Conservation (phyloP, 2,329 filamentous ascomycete genomes). For the Chrysoporthe cubensis region DNA sequence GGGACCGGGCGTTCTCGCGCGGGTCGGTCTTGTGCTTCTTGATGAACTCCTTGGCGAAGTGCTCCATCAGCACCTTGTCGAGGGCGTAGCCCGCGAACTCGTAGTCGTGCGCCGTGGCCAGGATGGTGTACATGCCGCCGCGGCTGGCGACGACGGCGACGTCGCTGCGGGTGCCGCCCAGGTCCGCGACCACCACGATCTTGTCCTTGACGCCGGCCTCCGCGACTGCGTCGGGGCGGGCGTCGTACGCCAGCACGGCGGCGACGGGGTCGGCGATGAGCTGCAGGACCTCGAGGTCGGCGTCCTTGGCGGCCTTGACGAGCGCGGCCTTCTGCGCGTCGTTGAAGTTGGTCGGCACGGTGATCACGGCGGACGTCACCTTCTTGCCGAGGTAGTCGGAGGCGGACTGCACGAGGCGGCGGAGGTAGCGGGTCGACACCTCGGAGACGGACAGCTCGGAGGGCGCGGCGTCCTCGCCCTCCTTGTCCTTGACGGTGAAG, state of each 20-base stretch:
- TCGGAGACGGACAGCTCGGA: slow-evolving; percentile 80
- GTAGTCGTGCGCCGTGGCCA: slow-evolving; percentile 94
- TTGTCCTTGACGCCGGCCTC: slow-evolving; percentile 73
- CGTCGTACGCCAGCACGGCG: slow-evolving; percentile 88
- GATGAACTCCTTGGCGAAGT: slow-evolving; percentile 98
- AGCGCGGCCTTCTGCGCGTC: slow-evolving; percentile 86
- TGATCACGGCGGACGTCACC: slow-evolving; percentile 93
- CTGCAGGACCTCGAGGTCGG: slow-evolving; percentile 87
- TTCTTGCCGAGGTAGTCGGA: slow-evolving; percentile 91
- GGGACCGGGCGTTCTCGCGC: slow-evolving; percentile 74
- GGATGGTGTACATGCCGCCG: slow-evolving; percentile 93
- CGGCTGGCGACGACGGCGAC: slow-evolving; percentile 88
- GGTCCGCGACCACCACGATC: slow-evolving; percentile 86
- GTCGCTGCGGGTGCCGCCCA: slow-evolving; percentile 91
- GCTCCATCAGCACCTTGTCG: slow-evolving; percentile 89
- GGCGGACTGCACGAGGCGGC: slow-evolving; percentile 79
- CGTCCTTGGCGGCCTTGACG: slow-evolving; percentile 74
- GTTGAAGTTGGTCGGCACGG: slow-evolving; percentile 90
- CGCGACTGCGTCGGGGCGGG: slow-evolving; percentile 66
- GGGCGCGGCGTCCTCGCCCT: slow-evolving; percentile 57
- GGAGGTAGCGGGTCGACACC: slow-evolving; percentile 81
- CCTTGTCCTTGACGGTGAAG: slow-evolving; percentile 83
- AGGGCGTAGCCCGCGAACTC: slow-evolving; percentile 85
- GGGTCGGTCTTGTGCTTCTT: slow-evolving; percentile 96
- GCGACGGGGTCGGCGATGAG: slow-evolving; percentile 91